These are phyloP conservation scores for Rosa chinensis DNA, from an alignment of 306 rosid species.

Conservation along the genomic window DNA sequence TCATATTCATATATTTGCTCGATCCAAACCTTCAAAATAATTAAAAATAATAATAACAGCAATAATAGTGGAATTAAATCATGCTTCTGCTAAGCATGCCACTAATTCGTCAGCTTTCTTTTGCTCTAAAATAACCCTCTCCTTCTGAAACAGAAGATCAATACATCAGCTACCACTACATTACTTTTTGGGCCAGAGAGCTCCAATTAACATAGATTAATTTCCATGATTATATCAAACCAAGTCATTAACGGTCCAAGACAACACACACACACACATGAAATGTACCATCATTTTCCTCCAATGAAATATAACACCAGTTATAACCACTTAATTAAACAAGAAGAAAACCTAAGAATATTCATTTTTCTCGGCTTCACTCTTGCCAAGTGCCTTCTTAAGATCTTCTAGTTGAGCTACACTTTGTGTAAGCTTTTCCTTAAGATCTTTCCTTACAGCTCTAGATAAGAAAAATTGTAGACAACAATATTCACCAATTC, in stretches of 20 bases:
- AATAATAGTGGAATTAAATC: background rate
- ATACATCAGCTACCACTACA: background rate
- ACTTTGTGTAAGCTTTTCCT: background rate
- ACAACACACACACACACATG: too few relatives aligned
- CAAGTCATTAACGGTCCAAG: too few relatives aligned
- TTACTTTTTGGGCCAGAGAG: background rate
- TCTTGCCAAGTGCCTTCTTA: background rate
- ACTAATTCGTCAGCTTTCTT: background rate
- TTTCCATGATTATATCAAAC: too few relatives aligned
- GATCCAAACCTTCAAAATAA: background rate
- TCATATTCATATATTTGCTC: background rate
- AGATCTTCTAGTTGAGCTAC: background rate
- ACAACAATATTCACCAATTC: background rate
- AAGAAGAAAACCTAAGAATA: too few relatives aligned
- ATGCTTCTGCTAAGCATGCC: background rate
- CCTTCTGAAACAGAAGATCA: background rate
- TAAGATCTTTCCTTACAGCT: background rate
- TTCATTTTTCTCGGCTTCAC: background rate
- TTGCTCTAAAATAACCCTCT: constrained; percentile 2
- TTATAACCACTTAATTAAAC: background rate
- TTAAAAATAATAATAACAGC: background rate
- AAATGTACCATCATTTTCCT: too few relatives aligned
- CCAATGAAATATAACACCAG: too few relatives aligned
- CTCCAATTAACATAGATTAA: too few relatives aligned
- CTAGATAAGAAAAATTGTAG: background rate